These are phyloP conservation scores for Pythium plurisporium DNA, from an alignment of 352 stramenopile genomes.

Conservation along the genomic window DNA sequence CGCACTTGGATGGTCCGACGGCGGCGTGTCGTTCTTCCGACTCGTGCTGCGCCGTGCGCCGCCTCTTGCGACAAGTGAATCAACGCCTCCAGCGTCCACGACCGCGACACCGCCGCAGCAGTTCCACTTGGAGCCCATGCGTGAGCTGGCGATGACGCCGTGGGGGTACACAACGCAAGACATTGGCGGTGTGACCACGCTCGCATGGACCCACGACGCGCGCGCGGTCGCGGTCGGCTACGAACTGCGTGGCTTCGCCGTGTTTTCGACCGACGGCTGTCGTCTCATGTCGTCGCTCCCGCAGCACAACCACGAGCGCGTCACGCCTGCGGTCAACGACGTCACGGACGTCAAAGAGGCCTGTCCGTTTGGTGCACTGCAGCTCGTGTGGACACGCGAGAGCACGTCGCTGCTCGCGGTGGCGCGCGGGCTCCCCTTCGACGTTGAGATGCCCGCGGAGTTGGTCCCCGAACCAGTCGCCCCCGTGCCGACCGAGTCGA, in stretches of 20 bases:
- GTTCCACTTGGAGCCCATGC: conserved; percentile 51
- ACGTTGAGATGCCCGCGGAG: conserved; percentile 24
- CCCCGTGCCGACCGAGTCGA: conserved; percentile 6
- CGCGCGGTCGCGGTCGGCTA: conserved; percentile 65
- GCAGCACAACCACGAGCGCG: conserved; percentile 64
- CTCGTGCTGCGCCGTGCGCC: conserved; percentile 30
- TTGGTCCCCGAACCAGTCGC: neutral
- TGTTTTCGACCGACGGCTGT: conserved; percentile 79
- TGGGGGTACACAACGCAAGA: conserved; percentile 63
- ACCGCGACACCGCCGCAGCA: conserved; percentile 1
- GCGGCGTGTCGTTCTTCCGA: conserved; percentile 60
- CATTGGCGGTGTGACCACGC: conserved; percentile 47
- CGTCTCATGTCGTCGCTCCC: conserved; percentile 80
- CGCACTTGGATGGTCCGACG: conserved; percentile 71
- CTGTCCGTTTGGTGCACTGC: conserved; percentile 51
- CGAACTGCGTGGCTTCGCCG: conserved; percentile 60
- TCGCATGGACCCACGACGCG: conserved; percentile 67
- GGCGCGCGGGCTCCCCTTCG: conserved; percentile 43
- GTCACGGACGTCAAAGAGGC: conserved; percentile 43
- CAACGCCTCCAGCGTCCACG: neutral
- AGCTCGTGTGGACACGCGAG: conserved; percentile 56
- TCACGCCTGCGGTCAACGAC: conserved; percentile 12
- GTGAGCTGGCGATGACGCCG: conserved; percentile 49
- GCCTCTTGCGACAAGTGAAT: neutral
- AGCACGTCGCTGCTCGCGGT: conserved; percentile 60